A percentile compares a stretch with the other conserved stretches of the same genome.
phyloP scores from a whole-genome alignment of 345 rosid genomes.

The Ceriops tagal region DNA sequence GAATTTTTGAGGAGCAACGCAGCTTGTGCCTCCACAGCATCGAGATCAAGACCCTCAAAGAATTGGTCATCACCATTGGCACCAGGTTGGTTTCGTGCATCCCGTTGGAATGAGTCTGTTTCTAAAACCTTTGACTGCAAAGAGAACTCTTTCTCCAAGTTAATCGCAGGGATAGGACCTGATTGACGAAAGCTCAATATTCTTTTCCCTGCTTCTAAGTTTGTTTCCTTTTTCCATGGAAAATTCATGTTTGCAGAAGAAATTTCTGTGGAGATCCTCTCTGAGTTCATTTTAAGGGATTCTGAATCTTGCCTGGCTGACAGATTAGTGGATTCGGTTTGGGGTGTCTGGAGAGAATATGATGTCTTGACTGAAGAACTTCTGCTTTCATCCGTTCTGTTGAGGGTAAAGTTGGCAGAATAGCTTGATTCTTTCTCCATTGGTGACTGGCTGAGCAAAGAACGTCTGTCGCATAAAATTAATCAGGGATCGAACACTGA shows the following conservation, averaged over 20 bases:
- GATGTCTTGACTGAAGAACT: constrained; percentile 40
- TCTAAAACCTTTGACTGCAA: constrained; percentile 22
- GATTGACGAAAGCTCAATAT: constrained; percentile 42
- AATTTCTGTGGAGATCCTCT: constrained; percentile 28
- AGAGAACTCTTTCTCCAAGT: constrained; percentile 52
- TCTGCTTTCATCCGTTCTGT: constrained; percentile 33
- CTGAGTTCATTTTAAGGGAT: constrained; percentile 25
- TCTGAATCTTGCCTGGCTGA: constrained; percentile 22
- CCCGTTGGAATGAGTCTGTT: constrained; percentile 26
- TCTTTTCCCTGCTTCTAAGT: constrained; percentile 47
- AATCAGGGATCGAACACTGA: background rate
- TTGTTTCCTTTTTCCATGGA: constrained; percentile 22
- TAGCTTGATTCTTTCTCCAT: constrained; percentile 35
- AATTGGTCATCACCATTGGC: constrained; percentile 54
- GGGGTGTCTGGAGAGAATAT: constrained; percentile 39
- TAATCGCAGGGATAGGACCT: constrained; percentile 41
- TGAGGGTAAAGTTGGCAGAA: constrained; percentile 27
- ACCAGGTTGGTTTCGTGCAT: constrained; percentile 14
- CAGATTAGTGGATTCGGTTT: constrained; percentile 21
- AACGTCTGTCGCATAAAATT: constrained; percentile 51
- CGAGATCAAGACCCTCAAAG: constrained; percentile 67
- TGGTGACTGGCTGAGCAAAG: constrained; percentile 92
- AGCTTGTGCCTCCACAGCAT: constrained; percentile 85
- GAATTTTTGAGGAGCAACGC: constrained; percentile 45
- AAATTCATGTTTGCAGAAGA: constrained; percentile 17